These are phyloP conservation scores for Phoma sp. DNA, from an alignment of 2,329 filamentous ascomycete species.

Conservation along the genomic window DNA sequence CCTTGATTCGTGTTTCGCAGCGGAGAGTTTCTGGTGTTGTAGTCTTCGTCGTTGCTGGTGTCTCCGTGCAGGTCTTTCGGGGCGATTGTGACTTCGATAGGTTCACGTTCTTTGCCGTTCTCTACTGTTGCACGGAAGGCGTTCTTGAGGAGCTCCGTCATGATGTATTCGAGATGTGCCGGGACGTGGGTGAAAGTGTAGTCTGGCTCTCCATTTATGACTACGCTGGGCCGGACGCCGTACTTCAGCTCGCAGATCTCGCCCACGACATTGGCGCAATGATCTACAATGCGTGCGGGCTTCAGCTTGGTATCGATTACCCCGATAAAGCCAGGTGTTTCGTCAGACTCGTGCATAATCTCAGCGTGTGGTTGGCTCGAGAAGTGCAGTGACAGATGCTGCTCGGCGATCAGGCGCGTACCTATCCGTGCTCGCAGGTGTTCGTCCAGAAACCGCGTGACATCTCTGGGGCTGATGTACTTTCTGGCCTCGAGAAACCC, in stretches of 20 bases:
- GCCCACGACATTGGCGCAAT: conserved; percentile 87
- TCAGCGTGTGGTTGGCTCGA: conserved; percentile 76
- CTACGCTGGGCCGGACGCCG: conserved; percentile 80
- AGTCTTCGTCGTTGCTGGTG: conserved; percentile 7
- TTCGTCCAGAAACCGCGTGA: conserved; percentile 92
- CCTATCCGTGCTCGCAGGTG: conserved; percentile 94
- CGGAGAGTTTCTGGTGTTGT: not conserved
- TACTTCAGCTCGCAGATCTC: conserved; percentile 98
- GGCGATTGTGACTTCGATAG: conserved; percentile 91
- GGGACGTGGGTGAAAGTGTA: conserved; percentile 94
- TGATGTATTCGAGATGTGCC: conserved; percentile 95
- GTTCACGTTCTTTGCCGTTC: conserved; percentile 77
- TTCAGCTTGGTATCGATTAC: conserved; percentile 92
- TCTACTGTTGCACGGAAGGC: conserved; percentile 94
- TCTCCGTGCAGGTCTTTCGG: conserved; percentile 49
- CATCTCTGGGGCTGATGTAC: conserved; percentile 82
- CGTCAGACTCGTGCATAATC: conserved; percentile 53
- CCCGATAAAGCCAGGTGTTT: conserved; percentile 75
- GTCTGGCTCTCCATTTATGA: conserved; percentile 83
- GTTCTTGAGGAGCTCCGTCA: conserved; percentile 96
- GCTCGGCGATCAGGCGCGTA: conserved; percentile 91
- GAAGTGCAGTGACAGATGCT: conserved; percentile 90
- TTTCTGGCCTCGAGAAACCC: conserved; percentile 93
- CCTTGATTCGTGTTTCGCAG: conserved; percentile 39
- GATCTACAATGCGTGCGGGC: conserved; percentile 80